Evolutionary conservation across 2,329 filamentous ascomycete genomes (phyloP), one percentile per base, ranked within the genome.

Genomic region (Fonsecaea nubica): DNA sequence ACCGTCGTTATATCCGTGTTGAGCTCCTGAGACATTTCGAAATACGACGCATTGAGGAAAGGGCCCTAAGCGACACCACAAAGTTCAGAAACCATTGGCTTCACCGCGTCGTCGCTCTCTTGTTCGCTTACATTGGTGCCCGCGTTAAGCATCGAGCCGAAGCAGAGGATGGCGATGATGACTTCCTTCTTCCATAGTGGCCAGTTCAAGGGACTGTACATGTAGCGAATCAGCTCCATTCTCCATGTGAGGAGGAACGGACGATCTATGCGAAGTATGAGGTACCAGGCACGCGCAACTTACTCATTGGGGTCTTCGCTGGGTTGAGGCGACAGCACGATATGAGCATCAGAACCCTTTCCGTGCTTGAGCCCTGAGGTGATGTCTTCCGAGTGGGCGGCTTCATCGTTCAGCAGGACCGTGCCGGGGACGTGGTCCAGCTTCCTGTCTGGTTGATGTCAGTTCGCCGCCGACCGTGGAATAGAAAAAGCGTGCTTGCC

Each of bases 221-320:
- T 9, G 7, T 10, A 48, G 25, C 45, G 8, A 9, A 12, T 50
- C 25, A 50, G 45, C 45, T 18, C 25, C 45, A 25, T 21, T 21
- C 45, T 25, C 6, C 18, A 50, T 30, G 25, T 7, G 18, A 25
- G 25, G 5, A 50, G 25, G 18, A 18, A 50, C 12, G 18, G 18
- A 25, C 45, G 21, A 50, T 42, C 4, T 50, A 25, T 6, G 18
- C 25, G 8, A 7, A 3, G 45, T 25, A 50, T 1, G 45, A 50
- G 2, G 9, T 50, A 12, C 18, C 25, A 10, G 18, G 25, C 25
- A 25, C 25, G 8, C 18, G 18, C 45, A 21, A 50, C 45, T 50
- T 50, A 50, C 45, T 75, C 73, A 65, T 75, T 75, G 30, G 74
- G 74, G 52, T 75, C 72, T 15, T 66, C 69, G 55, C 71, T 72